These are phyloP conservation scores for Lentinula sp. DNA, from an alignment of 768 basidiomycete species.

Conservation along the genomic window DNA sequence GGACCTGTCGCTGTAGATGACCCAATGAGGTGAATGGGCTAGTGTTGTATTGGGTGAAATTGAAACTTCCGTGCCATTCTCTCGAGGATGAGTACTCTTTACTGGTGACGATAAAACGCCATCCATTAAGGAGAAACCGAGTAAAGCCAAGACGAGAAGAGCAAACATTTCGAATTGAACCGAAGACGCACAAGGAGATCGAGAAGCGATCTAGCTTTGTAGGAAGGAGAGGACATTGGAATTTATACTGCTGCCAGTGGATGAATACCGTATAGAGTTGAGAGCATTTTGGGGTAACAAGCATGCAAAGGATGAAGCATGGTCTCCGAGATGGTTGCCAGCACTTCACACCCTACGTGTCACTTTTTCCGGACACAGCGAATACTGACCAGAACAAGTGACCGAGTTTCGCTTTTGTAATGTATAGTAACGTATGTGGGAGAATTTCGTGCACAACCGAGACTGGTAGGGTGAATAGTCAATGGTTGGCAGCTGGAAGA, in stretches of 20 bases:
- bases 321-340: background rate
- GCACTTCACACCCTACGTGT: background rate
- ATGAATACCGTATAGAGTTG: background rate
- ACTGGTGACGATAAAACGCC: background rate
- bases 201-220: background rate
- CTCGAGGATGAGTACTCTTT: background rate
- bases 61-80: background rate
- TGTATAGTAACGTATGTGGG: background rate
- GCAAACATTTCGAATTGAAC: background rate
- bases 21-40: conserved; percentile 30
- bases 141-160: background rate
- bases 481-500: background rate
- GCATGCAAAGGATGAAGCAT: background rate
- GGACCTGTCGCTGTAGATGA: conserved; percentile 31
- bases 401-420: background rate
- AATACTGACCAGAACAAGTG: background rate
- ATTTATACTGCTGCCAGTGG: background rate
- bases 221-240: background rate
- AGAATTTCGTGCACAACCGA: background rate
- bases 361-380: background rate
- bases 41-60: background rate
- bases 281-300: background rate
- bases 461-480: background rate
- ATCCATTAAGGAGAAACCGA: background rate
- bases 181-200: background rate